Percentiles rank a stretch among this genome's conserved stretches.
Evolutionary conservation across 345 rosid species (phyloP).

Genomic region (Angophora floribunda): DNA sequence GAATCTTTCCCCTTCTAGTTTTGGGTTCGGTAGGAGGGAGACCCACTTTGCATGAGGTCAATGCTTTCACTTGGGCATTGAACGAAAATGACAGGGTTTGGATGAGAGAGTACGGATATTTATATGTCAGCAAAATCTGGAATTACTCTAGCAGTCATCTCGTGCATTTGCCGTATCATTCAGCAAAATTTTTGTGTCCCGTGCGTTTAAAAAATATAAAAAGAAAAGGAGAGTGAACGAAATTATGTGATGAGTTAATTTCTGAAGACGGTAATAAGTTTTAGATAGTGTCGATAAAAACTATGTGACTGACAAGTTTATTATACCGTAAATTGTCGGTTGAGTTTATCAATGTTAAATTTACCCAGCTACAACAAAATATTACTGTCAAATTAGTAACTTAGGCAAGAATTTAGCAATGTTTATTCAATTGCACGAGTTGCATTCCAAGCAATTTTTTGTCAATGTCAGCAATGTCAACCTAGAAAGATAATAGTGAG

Average conservation of each 20-base stretch:
- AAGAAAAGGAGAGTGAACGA: not conserved
- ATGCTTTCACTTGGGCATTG: not conserved
- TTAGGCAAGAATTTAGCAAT: not conserved
- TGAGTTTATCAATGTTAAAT: not conserved
- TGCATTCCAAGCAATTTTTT: not conserved
- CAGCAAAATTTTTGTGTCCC: not conserved
- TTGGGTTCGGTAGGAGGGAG: not conserved
- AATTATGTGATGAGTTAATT: not conserved
- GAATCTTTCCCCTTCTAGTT: not conserved
- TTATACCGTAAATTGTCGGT: not conserved
- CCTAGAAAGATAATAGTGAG: not conserved
- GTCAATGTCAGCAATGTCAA: not conserved
- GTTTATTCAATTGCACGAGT: not conserved
- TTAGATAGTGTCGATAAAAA: not conserved
- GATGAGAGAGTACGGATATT: not conserved
- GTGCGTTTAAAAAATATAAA: not conserved
- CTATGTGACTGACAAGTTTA: not conserved
- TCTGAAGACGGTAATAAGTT: not conserved
- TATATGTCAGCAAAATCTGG: not conserved
- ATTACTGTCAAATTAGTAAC: not conserved
- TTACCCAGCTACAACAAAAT: not conserved
- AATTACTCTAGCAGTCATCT: not conserved
- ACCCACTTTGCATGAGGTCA: not conserved
- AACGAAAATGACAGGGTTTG: not conserved
- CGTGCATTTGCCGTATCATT: not conserved